These are phyloP conservation scores for Nemophila menziesii DNA, from an alignment of 257 asterid genomes.

Conservation along the genomic window DNA sequence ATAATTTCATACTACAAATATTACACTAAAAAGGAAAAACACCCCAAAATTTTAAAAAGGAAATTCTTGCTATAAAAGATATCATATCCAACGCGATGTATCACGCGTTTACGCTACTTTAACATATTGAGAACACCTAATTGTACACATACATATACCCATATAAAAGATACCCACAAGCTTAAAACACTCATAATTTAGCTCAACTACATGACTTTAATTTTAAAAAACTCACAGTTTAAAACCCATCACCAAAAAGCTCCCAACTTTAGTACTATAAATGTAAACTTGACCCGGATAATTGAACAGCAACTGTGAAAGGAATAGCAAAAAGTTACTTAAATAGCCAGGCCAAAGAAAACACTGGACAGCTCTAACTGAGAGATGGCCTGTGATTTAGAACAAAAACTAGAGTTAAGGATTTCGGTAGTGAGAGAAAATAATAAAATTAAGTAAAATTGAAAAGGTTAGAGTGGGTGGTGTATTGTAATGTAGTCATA, in stretches of 20 bases:
- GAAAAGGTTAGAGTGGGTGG: background rate
- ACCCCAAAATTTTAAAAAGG: no score
- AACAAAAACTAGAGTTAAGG: background rate
- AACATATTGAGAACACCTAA: background rate
- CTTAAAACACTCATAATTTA: slow-evolving; percentile 4
- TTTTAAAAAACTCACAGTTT: slow-evolving; percentile 3
- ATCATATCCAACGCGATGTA: background rate
- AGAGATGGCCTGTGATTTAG: slow-evolving; percentile 26
- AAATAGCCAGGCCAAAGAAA: no score
- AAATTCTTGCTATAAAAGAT: background rate
- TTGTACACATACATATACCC: slow-evolving; percentile 11
- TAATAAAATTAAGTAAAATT: background rate
- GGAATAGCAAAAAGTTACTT: background rate
- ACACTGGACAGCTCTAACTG: background rate
- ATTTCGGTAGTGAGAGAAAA: slow-evolving; percentile 1
- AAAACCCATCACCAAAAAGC: slow-evolving; percentile 1
- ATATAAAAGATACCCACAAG: slow-evolving; percentile 10
- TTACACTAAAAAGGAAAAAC: no score
- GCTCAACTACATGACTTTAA: slow-evolving; percentile 18
- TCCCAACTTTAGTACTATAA: background rate
- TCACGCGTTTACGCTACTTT: background rate
- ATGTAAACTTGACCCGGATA: background rate
- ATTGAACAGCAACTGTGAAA: background rate
- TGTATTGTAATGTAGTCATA: background rate
- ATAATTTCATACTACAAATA: background rate